Percentiles rank a stretch among this genome's conserved stretches.
phyloP scores from a whole-genome alignment of 1,284 basidiomycete genomes.

The Cutaneotrichosporon mucoides region DNA sequence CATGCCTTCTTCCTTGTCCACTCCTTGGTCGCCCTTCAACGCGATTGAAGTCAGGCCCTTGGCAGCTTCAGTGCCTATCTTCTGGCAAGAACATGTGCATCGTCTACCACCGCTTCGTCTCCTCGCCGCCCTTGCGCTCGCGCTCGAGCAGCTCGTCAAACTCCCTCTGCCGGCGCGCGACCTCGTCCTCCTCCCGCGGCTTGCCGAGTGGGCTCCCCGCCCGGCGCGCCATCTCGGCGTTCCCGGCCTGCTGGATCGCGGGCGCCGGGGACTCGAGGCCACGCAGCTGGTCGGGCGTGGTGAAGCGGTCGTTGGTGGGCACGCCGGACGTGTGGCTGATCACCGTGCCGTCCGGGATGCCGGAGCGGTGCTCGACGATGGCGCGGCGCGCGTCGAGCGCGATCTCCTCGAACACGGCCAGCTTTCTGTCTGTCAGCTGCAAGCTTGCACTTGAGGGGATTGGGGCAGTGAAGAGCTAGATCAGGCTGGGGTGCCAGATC shows the following conservation, averaged over 20 bases:
- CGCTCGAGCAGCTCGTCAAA: constrained; percentile 38
- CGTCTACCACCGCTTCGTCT: constrained; percentile 12
- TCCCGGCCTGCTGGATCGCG: too few species aligned
- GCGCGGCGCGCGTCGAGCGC: constrained; percentile 26
- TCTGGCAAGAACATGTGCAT: not conserved
- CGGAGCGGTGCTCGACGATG: constrained; percentile 14
- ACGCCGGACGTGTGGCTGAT: constrained; percentile 10
- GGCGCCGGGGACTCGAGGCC: too few species aligned
- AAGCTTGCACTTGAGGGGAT: too few species aligned
- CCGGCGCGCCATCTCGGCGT: too few species aligned
- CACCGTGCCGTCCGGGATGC: constrained; percentile 14
- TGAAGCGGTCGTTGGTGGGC: constrained; percentile 2
- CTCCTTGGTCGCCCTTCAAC: too few species aligned
- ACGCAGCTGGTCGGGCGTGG: not conserved
- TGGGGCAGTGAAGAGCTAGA: too few species aligned
- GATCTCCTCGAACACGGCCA: constrained; percentile 36
- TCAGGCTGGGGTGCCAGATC: too few species aligned
- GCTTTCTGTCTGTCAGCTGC: constrained; percentile 26
- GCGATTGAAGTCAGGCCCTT: too few species aligned
- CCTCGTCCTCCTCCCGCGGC: constrained; percentile 9
- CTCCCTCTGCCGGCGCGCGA: constrained; percentile 27
- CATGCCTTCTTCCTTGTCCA: not conserved
- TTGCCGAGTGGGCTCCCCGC: not conserved
- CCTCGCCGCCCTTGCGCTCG: constrained; percentile 28
- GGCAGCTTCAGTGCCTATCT: too few species aligned